phyloP scores from a whole-genome alignment of 305 asterid species.

The Fraxinus sp. region DNA sequence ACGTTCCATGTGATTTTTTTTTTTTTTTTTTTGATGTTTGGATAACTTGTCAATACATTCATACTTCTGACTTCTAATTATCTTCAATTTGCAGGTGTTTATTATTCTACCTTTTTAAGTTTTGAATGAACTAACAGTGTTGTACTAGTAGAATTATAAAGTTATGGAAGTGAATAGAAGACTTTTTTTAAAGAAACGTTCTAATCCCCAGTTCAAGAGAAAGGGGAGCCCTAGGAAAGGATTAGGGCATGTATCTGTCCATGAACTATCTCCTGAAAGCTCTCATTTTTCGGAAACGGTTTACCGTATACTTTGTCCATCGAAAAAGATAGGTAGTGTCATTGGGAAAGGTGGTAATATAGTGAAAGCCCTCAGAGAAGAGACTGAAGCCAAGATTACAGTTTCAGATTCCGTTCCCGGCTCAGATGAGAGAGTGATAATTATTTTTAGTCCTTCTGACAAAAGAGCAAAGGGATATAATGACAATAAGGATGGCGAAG shows the following conservation, averaged over 20 bases:
- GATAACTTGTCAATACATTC: slow-evolving; percentile 18
- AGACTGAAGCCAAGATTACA: slow-evolving; percentile 77
- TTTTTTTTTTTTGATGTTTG: neutral
- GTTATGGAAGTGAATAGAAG: slow-evolving; percentile 61
- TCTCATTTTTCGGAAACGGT: slow-evolving; percentile 50
- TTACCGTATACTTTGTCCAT: slow-evolving; percentile 64
- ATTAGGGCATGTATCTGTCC: slow-evolving; percentile 39
- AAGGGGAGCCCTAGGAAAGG: slow-evolving; percentile 53
- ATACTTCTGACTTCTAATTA: neutral
- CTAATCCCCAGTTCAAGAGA: slow-evolving; percentile 59
- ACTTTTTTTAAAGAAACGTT: slow-evolving; percentile 39
- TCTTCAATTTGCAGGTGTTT: slow-evolving; percentile 26
- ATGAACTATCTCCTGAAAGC: slow-evolving; percentile 41
- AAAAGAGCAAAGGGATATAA: slow-evolving; percentile 41
- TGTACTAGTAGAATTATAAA: slow-evolving; percentile 15
- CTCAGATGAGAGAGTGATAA: slow-evolving; percentile 67
- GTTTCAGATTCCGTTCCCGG: slow-evolving; percentile 73
- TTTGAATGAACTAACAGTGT: slow-evolving; percentile 15
- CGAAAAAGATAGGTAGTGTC: slow-evolving; percentile 71
- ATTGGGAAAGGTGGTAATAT: slow-evolving; percentile 84
- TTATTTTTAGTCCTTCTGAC: slow-evolving; percentile 57
- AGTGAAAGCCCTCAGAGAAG: slow-evolving; percentile 73
- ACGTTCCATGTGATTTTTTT: neutral
- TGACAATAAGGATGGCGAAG: slow-evolving; percentile 24
- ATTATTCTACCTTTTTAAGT: slow-evolving; percentile 8